Evolutionary conservation across 208 protist genomes (phyloP), one percentile per base, ranked within the genome.

Genomic region (Crithidia acanthocephali): DNA sequence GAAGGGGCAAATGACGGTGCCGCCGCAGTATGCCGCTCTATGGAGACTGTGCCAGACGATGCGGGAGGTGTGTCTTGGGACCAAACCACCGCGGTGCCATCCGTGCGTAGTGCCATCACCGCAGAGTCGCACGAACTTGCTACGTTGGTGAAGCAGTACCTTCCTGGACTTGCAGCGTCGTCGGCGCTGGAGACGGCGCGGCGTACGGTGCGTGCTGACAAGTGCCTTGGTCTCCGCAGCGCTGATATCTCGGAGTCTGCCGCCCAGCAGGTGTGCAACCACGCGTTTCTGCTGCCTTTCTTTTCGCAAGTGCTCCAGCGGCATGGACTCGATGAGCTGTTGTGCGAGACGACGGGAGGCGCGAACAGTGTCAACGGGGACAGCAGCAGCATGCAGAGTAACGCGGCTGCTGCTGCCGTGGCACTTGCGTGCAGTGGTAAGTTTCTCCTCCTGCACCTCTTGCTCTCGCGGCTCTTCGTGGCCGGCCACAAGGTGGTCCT

Each of bases 401-500:
- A n/a, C n/a, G n/a, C n/a, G n/a, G n/a, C n/a, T n/a, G 84, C 72
- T 15, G 79, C 80, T 8, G 64, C 71, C 28, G 45, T 83, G 22
- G 64, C 74, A 20, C 61, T 91, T 11, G 80, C 79, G 7, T 79
- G 74, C 72, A 92, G 95, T 68, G 98, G 97, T n/a, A 99, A 99
- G 79, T 86, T 99, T 25, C 84, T 98, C 32, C 22, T 90, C 11
- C 63, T 99, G 13, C 83, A 87, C n/a, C 25, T 73, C 1, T 70
- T 99, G 10, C 84, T 98, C 23, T 72, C 75, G 13, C 74, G 86
- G 11, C 71, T 90, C 22, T 53, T 71, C n/a, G 28, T 74, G 13
- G 78, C 72, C 1, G 51, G 79, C 4, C 87, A 95, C 44, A 92
- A 95, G 50, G 93, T 88, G 16, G 85, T 99, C 2, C 97, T 99